Evolutionary conservation across 192 early-diverging fungal genomes (phyloP), one percentile per base, ranked within the genome.

Genomic region (Neocallimastix lanati): DNA sequence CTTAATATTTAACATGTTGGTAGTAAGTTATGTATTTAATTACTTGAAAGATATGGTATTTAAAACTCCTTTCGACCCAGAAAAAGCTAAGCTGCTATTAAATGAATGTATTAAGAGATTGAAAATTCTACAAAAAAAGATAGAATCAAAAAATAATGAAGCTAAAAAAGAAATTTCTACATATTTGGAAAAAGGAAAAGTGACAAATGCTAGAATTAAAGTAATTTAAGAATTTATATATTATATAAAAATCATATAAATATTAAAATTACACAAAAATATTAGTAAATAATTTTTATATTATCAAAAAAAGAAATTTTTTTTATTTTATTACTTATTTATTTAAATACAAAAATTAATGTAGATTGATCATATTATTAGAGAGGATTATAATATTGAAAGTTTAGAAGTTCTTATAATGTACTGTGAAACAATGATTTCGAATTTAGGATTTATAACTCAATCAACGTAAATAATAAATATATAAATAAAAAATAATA

Each of bases 381-480:
- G 96, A 25, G 96, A 98, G 78, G 97, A 99, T 86, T 92, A 93
- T 77, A 87, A 88, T 78, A 88, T 92, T n/a, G 97, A 99, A 83
- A 96, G 94, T 3, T 83, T 98, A 86, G 97, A 99, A 83, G 93
- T 96, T 37, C 85, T 98, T 58, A 94, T 96, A 82, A 89, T 97
- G 28, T 95, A 93, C 80, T 95, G 93, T 80, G 96, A 99, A 80
- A 83, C 95, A 28, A 83, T 99, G 18, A 80, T 92, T 36, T 93
- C 97, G 11, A 90, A 96, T 14, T 94, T 93, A 80, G 96, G 94
- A 2, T 83, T 99, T 38, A 76, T 99, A 28, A 94, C 96, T 81
- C 89, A 91, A 82, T 86, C 92, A 83, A 92, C 88, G 90, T 90
- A 89, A 14, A 85, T 79, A 16, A 35, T 7, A 88, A 91, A n/a